These are phyloP conservation scores for Lophiostoma macrostomum DNA, from an alignment of 495 filamentous ascomycete species.

Conservation along the genomic window DNA sequence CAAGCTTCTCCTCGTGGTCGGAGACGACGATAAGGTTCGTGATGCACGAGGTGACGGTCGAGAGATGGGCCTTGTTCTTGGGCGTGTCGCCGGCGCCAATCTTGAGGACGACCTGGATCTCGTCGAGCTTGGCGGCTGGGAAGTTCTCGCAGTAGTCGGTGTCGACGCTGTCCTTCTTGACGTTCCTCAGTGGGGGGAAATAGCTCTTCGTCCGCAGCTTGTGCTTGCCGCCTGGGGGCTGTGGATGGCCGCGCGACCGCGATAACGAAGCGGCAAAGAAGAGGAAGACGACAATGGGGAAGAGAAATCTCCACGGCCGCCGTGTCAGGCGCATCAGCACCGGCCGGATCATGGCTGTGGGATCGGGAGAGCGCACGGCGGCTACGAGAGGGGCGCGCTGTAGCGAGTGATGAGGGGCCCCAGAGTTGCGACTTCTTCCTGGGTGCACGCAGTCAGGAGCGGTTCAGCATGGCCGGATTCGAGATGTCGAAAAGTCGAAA, in stretches of 20 bases:
- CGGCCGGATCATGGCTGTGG: conserved; percentile 12
- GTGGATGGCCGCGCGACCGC: neutral
- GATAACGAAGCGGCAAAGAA: conserved; percentile 13
- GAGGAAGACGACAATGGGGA: conserved; percentile 18
- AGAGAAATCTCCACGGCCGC: conserved; percentile 14
- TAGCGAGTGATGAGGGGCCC: too few species aligned
- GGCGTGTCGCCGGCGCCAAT: conserved; percentile 41
- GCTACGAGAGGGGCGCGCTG: too few species aligned
- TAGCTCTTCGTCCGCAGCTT: conserved; percentile 13
- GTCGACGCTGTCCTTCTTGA: neutral
- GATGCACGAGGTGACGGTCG: conserved; percentile 44
- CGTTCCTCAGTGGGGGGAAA: conserved; percentile 19
- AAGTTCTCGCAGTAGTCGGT: conserved; percentile 40
- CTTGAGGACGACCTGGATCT: conserved; percentile 46
- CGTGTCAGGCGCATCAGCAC: conserved; percentile 11
- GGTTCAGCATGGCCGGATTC: too few species aligned
- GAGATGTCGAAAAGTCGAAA: too few species aligned
- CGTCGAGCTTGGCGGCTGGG: conserved; percentile 37
- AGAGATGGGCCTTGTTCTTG: conserved; percentile 37
- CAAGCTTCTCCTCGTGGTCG: conserved; percentile 47
- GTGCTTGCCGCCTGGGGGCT: neutral
- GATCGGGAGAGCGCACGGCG: too few species aligned
- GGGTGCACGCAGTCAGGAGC: too few species aligned
- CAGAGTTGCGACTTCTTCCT: too few species aligned
- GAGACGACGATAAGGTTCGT: conserved; percentile 48